These are phyloP conservation scores for Populus davidiana DNA, from an alignment of 345 rosid genomes.

Conservation along the genomic window DNA sequence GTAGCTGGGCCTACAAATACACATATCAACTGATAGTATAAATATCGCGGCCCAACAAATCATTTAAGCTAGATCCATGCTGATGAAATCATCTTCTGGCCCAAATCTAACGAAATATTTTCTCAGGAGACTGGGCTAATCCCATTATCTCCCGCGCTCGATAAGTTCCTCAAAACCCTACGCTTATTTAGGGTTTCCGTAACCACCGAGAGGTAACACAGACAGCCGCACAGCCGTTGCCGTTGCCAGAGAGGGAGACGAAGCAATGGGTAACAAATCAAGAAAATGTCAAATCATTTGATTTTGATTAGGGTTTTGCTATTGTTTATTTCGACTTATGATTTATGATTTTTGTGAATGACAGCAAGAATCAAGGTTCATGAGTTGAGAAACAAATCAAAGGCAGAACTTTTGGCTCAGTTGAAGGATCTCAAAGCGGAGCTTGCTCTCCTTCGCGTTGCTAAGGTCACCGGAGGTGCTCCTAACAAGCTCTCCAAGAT, in stretches of 20 bases:
- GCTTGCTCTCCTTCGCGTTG: conserved; percentile 67
- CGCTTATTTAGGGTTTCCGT: neutral
- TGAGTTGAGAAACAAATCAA: conserved; percentile 59
- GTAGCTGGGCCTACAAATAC: neutral
- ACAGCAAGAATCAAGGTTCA: conserved; percentile 70
- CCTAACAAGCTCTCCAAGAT: conserved; percentile 71
- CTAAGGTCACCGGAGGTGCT: conserved; percentile 73
- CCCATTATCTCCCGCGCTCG: neutral
- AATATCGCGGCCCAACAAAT: neutral
- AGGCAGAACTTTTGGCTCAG: conserved; percentile 49
- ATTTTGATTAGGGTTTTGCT: neutral
- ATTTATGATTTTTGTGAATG: neutral
- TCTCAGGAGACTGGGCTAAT: neutral
- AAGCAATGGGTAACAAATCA: conserved; percentile 11
- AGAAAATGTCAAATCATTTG: too few species aligned
- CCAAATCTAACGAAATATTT: neutral
- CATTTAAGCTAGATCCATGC: neutral
- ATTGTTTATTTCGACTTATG: neutral
- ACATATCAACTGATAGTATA: neutral
- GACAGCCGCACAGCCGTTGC: neutral
- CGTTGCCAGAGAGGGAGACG: neutral
- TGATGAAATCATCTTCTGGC: neutral
- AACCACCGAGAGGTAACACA: neutral
- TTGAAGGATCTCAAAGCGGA: conserved; percentile 65
- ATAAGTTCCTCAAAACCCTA: neutral